Conservation (phyloP, 352 stramenopile genomes). For the Phytophthora multivora region DNA sequence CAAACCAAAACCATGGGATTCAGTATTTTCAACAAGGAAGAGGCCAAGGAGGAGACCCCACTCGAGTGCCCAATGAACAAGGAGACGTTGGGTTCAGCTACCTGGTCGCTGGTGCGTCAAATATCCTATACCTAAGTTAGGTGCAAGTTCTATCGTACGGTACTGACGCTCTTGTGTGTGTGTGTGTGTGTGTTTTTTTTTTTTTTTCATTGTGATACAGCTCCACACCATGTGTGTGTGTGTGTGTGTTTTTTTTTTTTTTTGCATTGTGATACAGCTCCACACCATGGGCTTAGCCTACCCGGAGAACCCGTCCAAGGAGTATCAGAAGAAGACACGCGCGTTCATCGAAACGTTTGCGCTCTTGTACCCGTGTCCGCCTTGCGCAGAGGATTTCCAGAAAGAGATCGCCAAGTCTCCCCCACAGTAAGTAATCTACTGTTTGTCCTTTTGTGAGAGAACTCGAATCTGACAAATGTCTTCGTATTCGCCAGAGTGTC, state of each 20-base stretch:
- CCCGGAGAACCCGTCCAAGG: conserved; percentile 90
- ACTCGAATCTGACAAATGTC: not conserved
- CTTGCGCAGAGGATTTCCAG: conserved; percentile 95
- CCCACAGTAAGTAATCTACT: conserved; percentile 70
- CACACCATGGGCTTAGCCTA: conserved; percentile 96
- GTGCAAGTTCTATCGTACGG: too few relatives aligned
- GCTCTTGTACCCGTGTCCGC: conserved; percentile 89
- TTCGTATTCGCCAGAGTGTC: conserved; percentile 46
- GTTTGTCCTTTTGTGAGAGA: not conserved
- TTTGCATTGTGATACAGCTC: conserved; percentile 62
- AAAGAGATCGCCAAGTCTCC: conserved; percentile 90
- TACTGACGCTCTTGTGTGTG: too few relatives aligned
- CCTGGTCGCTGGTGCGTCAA: conserved; percentile 76
- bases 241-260: too few relatives aligned
- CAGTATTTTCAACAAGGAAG: not conserved
- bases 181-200: too few relatives aligned
- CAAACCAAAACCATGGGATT: not conserved
- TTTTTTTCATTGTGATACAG: too few relatives aligned
- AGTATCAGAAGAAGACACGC: conserved; percentile 88
- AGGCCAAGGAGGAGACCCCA: not conserved
- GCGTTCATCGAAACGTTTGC: conserved; percentile 92
- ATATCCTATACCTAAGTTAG: not conserved
- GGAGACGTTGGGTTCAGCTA: conserved; percentile 78
- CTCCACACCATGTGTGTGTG: too few relatives aligned
- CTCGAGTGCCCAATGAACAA: conserved; percentile 80